A percentile compares a stretch with the other conserved stretches of the same genome.
These are phyloP conservation scores for Leersia perrieri DNA, from an alignment of 176 grass and related monocot genomes.

Conservation along the genomic window DNA sequence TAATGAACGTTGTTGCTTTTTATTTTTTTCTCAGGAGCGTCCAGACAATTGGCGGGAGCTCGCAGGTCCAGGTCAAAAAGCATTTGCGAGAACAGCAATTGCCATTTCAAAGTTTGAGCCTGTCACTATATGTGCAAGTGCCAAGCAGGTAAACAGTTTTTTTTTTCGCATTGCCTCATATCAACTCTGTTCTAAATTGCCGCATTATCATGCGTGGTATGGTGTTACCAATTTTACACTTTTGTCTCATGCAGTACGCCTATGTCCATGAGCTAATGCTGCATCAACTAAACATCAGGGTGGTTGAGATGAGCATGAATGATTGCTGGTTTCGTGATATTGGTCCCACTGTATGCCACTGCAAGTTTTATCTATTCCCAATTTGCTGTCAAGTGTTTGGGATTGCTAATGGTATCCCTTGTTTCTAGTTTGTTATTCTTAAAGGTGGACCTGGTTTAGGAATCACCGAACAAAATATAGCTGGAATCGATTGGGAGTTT, in stretches of 20 bases:
- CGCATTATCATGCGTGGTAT: background rate
- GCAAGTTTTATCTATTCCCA: background rate
- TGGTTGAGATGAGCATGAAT: conserved; percentile 97
- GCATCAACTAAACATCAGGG: conserved; percentile 59
- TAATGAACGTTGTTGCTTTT: background rate
- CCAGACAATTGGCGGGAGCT: conserved; percentile 80
- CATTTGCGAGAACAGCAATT: conserved; percentile 51
- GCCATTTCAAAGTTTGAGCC: conserved; percentile 91
- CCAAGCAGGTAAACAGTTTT: conserved; percentile 44
- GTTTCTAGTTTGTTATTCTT: conserved; percentile 60
- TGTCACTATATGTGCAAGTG: conserved; percentile 70
- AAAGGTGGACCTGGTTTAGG: conserved; percentile 22
- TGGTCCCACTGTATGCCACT: conserved; percentile 68
- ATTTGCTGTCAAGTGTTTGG: background rate
- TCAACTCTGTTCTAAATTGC: background rate
- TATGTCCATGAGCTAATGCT: conserved; percentile 52
- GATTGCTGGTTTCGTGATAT: conserved; percentile 97
- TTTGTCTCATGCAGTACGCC: conserved; percentile 46
- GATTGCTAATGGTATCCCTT: conserved; percentile 29
- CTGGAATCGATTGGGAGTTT: conserved; percentile 96
- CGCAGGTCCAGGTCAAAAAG: conserved; percentile 57
- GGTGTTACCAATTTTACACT: background rate
- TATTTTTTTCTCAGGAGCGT: conserved; percentile 66
- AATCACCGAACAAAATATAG: conserved; percentile 41
- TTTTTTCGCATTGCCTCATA: background rate